phyloP scores from a whole-genome alignment of 2,329 filamentous ascomycete species.

The Pestalotiopsis sp. region DNA sequence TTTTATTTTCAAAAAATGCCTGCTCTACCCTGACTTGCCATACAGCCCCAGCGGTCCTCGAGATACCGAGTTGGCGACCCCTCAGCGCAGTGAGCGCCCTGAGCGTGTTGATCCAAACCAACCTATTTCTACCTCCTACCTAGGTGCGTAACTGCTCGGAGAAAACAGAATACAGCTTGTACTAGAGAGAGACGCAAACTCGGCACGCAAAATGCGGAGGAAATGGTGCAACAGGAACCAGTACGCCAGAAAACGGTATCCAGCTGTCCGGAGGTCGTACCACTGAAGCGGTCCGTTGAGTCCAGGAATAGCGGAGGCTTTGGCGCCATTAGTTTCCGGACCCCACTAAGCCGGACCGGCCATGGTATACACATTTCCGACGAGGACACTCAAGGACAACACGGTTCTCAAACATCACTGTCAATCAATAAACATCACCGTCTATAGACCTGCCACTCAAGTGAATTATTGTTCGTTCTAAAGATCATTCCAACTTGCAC shows the following conservation, averaged over 20 bases:
- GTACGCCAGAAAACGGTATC: background rate
- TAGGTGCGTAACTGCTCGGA: too few species aligned
- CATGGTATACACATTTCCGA: background rate
- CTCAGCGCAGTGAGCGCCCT: too few species aligned
- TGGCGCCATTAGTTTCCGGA: background rate
- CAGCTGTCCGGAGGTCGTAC: background rate
- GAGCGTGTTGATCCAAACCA: too few species aligned
- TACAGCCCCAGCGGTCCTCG: too few species aligned
- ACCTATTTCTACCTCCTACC: too few species aligned
- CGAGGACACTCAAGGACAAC: background rate
- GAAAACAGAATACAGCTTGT: background rate
- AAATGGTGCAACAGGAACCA: background rate
- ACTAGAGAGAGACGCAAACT: background rate
- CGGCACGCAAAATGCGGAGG: background rate
- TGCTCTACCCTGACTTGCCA: too few species aligned
- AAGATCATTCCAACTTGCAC: background rate
- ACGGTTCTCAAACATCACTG: background rate
- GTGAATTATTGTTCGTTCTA: background rate
- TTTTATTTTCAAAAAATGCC: too few species aligned
- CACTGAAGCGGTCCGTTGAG: background rate
- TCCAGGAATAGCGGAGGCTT: background rate
- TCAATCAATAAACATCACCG: background rate
- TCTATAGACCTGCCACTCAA: background rate
- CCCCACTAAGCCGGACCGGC: background rate
- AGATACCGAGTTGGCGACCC: too few species aligned